phyloP scores from a whole-genome alignment of 2,329 filamentous ascomycete genomes.

The Teratosphaeria epicoccoides region DNA sequence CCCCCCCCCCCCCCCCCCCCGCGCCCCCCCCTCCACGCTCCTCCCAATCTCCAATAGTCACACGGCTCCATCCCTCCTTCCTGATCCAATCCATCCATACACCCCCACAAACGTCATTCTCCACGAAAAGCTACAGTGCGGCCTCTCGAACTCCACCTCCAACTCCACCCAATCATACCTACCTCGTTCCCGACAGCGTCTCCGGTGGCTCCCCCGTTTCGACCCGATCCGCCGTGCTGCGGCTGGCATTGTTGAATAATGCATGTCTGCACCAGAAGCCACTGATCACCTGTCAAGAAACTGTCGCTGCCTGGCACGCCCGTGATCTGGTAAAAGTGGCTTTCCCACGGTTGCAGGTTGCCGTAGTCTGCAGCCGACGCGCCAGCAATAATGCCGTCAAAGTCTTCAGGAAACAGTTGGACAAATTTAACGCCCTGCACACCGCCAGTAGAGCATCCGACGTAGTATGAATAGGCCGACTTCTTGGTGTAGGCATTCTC shows the following conservation, averaged over 20 bases:
- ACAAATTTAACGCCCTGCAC: conserved; percentile 37
- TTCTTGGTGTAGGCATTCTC: conserved; percentile 28
- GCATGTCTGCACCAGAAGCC: conserved; percentile 34
- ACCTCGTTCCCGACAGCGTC: too few species aligned
- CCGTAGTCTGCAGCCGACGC: conserved; percentile 36
- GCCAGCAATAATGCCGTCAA: conserved; percentile 40
- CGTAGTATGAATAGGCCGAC: conserved; percentile 33
- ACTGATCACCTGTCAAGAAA: conserved; percentile 32
- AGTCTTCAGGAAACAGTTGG: conserved; percentile 37
- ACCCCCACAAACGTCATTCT: too few species aligned
- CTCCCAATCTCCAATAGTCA: too few species aligned
- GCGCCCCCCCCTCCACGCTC: too few species aligned
- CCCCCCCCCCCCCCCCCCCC: too few species aligned
- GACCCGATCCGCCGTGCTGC: conserved; percentile 42
- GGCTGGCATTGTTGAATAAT: conserved; percentile 41
- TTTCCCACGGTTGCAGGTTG: conserved; percentile 34
- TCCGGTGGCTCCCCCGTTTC: too few species aligned
- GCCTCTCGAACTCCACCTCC: too few species aligned
- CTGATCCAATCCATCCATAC: too few species aligned
- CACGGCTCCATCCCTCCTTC: too few species aligned
- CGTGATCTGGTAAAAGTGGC: conserved; percentile 32
- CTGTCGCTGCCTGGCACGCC: conserved; percentile 29
- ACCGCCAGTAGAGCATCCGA: conserved; percentile 39
- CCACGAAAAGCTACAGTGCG: too few species aligned
- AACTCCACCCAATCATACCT: too few species aligned